Evolutionary conservation across 768 basidiomycete genomes (phyloP), one percentile per base, ranked within the genome.

Genomic region (Termitomyces heimii): DNA sequence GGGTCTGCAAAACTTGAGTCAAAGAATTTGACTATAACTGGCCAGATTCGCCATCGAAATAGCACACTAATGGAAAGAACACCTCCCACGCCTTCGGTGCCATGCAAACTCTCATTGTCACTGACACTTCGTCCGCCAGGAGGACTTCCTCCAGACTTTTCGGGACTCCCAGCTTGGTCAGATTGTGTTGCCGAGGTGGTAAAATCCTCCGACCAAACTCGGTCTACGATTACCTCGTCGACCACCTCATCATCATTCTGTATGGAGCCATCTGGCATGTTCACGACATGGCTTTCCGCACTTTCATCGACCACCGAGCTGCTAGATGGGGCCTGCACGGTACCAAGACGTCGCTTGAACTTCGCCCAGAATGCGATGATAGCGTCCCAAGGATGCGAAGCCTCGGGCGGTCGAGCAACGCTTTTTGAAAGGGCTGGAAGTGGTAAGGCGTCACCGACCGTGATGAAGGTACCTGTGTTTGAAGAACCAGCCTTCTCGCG

Each of bases 161-260:
- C 79, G 16, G 75, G 77, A 18, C 70, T 75, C 18, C 62, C 62
- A 53, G 72, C 78, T 29, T 80, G 77, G 29, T 85, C 83, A 16
- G 82, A 81, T 54, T 79, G 79, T 24, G 79, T 70, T 42, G 76
- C 67, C 22, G 80, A 80, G 52, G 75, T 83, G 67, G 78, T 81
- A 60, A 80, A 74, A 58, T 82, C 82, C 55, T 83, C 82, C 2
- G 78, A 72, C 87, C 86, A 88, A 32, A 77, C 71, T 47, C 88
- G 79, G 68, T 92, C 89, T 16, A 92, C 89, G 24, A 92, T 82
- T 22, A 90, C 81, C 72, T 88, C 82, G 68, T 92, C 81, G 8
- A 90, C 82, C 53, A 75, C 71, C 35, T 68, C 74, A 14, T 65
- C 67, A 29, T 75, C 75, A 18, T 68, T 65, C 34, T 66, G 58